phyloP scores from a whole-genome alignment of 129 eudicot species.

The Lactuca sativa region DNA sequence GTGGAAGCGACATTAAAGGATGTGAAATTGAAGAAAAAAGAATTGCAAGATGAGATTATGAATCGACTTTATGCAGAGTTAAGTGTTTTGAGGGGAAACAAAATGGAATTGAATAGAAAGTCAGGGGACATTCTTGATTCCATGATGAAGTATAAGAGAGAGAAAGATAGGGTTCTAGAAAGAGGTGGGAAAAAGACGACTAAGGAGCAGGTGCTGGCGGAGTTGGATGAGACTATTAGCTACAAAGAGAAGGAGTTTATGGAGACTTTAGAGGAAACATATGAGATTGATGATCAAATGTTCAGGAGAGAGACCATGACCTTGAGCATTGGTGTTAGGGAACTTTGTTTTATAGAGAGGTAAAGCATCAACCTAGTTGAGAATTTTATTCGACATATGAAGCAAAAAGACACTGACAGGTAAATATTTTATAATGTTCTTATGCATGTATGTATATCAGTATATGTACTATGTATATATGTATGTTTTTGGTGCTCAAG shows the following conservation, averaged over 20 bases:
- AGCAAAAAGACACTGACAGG: slow-evolving; percentile 43
- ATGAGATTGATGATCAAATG: slow-evolving; percentile 59
- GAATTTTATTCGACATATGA: slow-evolving; percentile 44
- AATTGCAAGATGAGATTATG: slow-evolving; percentile 59
- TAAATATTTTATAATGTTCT: slow-evolving; percentile 17
- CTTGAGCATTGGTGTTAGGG: slow-evolving; percentile 64
- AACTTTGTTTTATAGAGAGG: slow-evolving; percentile 68
- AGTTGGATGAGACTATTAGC: slow-evolving; percentile 44
- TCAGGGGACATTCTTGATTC: slow-evolving; percentile 28
- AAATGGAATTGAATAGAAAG: slow-evolving; percentile 24
- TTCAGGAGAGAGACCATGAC: slow-evolving; percentile 54
- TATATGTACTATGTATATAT: too few species aligned
- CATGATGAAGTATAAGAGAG: slow-evolving; percentile 30
- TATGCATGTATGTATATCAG: too few species aligned
- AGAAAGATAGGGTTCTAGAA: slow-evolving; percentile 41
- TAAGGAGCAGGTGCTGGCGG: slow-evolving; percentile 28
- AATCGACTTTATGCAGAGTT: slow-evolving; percentile 45
- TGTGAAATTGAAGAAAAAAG: slow-evolving; percentile 51
- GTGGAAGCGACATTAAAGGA: slow-evolving; percentile 56
- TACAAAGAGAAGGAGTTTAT: slow-evolving; percentile 46
- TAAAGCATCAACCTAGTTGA: slow-evolving; percentile 61
- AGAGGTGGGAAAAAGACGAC: slow-evolving; percentile 29
- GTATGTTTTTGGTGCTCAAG: too few species aligned
- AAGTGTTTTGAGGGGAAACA: slow-evolving; percentile 39
- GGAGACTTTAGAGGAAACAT: slow-evolving; percentile 45